These are phyloP conservation scores for Trifolium fragiferum DNA, from an alignment of 306 rosid genomes.

Conservation along the genomic window DNA sequence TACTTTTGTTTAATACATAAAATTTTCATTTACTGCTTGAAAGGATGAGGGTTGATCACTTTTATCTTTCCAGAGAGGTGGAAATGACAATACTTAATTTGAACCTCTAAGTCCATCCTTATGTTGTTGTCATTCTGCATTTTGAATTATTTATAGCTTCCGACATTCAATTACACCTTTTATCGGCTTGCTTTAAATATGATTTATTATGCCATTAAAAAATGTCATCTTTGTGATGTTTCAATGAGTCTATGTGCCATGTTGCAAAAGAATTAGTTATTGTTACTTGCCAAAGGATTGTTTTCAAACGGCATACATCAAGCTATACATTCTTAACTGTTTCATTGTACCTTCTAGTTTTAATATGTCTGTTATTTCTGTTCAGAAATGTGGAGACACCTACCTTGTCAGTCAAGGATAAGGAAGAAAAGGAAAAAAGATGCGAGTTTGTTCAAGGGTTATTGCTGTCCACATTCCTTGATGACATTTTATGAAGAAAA, in stretches of 20 bases:
- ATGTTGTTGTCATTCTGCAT: background rate
- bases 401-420: conserved; percentile 72
- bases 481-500: conserved; percentile 60
- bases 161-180: background rate
- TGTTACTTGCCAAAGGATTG: conserved; percentile 20
- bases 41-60: background rate
- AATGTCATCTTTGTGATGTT: conserved; percentile 16
- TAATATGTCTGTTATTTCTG: conserved; percentile 21
- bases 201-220: background rate
- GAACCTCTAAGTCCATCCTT: background rate
- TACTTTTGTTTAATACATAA: background rate
- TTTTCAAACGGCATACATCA: background rate
- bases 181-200: conserved; percentile 22
- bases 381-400: conserved; percentile 58
- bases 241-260: conserved; percentile 26
- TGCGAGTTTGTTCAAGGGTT: conserved; percentile 84
- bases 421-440: conserved; percentile 78
- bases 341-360: background rate
- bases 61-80: background rate
- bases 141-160: conserved; percentile 9
- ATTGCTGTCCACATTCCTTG: conserved; percentile 79
- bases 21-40: conserved; percentile 16
- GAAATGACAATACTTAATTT: conserved; percentile 7
- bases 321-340: background rate
- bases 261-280: conserved; percentile 9